phyloP scores from a whole-genome alignment of 805 yeast genomes.

The Wickerhamomyces queroliae region DNA sequence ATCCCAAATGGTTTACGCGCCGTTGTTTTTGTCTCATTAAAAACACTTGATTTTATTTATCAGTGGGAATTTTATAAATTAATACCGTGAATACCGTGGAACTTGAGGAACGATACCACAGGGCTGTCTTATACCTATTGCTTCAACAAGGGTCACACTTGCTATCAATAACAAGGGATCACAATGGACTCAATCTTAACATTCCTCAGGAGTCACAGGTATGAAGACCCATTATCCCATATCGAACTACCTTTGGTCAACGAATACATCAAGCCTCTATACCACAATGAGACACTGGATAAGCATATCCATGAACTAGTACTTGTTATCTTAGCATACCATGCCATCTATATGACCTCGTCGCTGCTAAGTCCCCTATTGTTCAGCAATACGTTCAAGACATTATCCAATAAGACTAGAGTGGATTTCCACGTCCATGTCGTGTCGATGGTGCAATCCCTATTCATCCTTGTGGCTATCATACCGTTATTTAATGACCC shows the following conservation, averaged over 20 bases:
- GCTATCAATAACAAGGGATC: not conserved
- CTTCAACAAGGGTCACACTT: not conserved
- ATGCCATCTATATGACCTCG: constrained; percentile 20
- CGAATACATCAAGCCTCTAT: constrained; percentile 20
- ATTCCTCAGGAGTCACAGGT: not conserved
- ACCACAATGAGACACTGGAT: constrained; percentile 14
- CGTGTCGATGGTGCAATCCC: constrained; percentile 79
- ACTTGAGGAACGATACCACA: no score
- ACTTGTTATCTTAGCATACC: constrained; percentile 23
- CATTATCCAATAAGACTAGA: constrained; percentile 35
- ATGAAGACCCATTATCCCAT: constrained; percentile 22
- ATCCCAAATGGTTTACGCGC: no score
- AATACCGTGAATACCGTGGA: no score
- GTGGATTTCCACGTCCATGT: constrained; percentile 80
- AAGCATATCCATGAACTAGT: constrained; percentile 29
- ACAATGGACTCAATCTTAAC: not conserved
- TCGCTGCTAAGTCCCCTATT: constrained; percentile 16
- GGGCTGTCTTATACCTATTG: not conserved
- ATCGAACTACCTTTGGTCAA: constrained; percentile 24
- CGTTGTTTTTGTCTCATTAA: no score
- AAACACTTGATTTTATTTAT: no score
- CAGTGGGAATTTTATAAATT: no score
- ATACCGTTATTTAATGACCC: constrained; percentile 60
- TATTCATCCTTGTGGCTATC: constrained; percentile 53
- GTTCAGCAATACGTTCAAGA: constrained; percentile 16